phyloP scores from a whole-genome alignment of 495 filamentous ascomycete genomes.

The Xylaria palmicola region DNA sequence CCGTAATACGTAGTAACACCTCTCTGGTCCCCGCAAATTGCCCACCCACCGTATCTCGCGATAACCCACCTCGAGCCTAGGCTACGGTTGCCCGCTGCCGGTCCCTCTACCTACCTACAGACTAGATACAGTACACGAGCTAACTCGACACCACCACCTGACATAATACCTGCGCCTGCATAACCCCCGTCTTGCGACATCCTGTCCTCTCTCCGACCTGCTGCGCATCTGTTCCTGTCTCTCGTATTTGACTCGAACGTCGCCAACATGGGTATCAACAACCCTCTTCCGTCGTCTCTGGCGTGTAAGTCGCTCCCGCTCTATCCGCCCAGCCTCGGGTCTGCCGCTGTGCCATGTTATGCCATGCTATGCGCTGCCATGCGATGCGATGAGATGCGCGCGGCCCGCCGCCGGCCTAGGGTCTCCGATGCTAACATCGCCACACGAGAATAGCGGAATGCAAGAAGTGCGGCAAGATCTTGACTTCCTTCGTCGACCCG shows the following conservation, averaged over 20 bases:
- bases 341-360: not conserved
- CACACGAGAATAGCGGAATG: conserved; percentile 65
- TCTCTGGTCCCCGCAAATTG: conserved; percentile 4
- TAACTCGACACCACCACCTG: conserved; percentile 1
- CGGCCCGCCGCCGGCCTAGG: not conserved
- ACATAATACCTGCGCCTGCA: conserved; percentile 15
- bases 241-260: not conserved
- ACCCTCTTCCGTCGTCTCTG: conserved; percentile 58
- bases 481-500: conserved; percentile 92
- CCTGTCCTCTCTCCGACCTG: not conserved
- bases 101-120: not conserved
- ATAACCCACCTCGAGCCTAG: conserved; percentile 14
- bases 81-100: not conserved
- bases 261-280: conserved; percentile 53
- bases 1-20: not conserved
- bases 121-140: not conserved
- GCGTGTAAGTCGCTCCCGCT: conserved; percentile 47
- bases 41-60: conserved; percentile 1
- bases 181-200: not conserved
- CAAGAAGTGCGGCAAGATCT: conserved; percentile 88
- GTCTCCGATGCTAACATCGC: not conserved
- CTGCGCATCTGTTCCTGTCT: not conserved
- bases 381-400: conserved; percentile 10
- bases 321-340: not conserved
- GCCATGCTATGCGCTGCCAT: not conserved